Base-by-base conservation (phyloP, 1,284 basidiomycete species). In the Boletus mariae region DNA sequence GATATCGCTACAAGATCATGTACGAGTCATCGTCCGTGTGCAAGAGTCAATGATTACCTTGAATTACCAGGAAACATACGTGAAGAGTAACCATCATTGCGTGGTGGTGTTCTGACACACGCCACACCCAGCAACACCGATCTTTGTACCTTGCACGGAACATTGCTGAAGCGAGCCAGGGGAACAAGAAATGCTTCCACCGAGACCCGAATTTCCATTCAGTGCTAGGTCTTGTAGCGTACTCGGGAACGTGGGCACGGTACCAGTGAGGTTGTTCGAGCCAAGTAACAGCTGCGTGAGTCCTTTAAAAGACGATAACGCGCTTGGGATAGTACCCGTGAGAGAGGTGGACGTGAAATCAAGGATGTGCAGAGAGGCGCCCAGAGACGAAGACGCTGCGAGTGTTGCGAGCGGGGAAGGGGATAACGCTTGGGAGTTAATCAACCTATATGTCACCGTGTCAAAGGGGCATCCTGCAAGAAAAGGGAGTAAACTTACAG, bases 261-360 rank as follows among this genome's bases (percentile, higher is more conserved):
- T 51, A 15, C 68, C 57, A 0, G 66, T 61, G 28, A 75, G 61
- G 53, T 73, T 70, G 51, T 73, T 71, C 1, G 60, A 61, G 25
- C 66, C 57, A 0, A 73, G 64, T 17, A 73, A 58, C 23, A 73
- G 37, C 45, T 73, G 72, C 0, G 58, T 62, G 8, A 73, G 65
- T 4, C 57, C 52, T 6, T 54, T 60, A 20, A 71, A 64, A 13
- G 63, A 60, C 8, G 63, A 59, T 23, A 72, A 29, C 3, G 57
- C 12, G 7, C 53, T 50, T 2, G 72, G 72, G 26, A 73, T 64
- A 15, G 62, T 45, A n/a, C 64, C 65, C 4, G 66, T 64, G 13
- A 73, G 59, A 10, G 61, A 63, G 10, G 73, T 73, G 3, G 66
- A 69, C 4, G 71, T 70, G 11, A 73, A 58, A 35, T 72, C 71